Conservation (phyloP, 2,329 filamentous ascomycete genomes). For the Endoconidiophora polonica region DNA sequence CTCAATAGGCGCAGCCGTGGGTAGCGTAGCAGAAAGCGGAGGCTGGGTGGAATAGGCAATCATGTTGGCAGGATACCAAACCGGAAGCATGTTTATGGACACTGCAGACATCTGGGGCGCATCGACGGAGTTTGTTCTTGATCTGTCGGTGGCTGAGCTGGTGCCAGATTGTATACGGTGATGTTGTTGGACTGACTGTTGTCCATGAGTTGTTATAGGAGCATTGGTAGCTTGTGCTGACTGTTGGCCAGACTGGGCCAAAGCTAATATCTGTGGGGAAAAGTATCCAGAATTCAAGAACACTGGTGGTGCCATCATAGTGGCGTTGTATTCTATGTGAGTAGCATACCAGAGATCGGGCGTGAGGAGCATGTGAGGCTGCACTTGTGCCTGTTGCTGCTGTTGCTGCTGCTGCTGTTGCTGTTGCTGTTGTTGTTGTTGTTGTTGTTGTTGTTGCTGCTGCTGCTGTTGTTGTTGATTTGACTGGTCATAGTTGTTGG, state of each 20-base stretch:
- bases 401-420: slow-evolving; percentile 14
- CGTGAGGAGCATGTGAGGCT: slow-evolving; percentile 13
- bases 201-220: neutral
- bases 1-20: slow-evolving; percentile 21
- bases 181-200: neutral
- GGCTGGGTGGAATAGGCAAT: slow-evolving; percentile 1
- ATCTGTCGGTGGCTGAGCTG: slow-evolving; percentile 24
- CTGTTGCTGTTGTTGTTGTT: slow-evolving; percentile 15
- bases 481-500: slow-evolving; percentile 31
- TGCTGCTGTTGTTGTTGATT: slow-evolving; percentile 10
- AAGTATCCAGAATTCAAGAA: neutral
- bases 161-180: slow-evolving; percentile 6
- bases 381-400: slow-evolving; percentile 1
- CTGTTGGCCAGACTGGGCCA: neutral
- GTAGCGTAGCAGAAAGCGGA: neutral
- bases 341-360: neutral
- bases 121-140: slow-evolving; percentile 47
- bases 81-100: neutral
- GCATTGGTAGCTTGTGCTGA: neutral
- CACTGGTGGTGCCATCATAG: neutral
- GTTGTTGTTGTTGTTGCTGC: slow-evolving; percentile 29
- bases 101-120: slow-evolving; percentile 32
- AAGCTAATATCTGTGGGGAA: neutral
- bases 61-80: neutral
- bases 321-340: neutral